Conservation (phyloP, 495 filamentous ascomycete species). For the Lentithecium fluviatile region DNA sequence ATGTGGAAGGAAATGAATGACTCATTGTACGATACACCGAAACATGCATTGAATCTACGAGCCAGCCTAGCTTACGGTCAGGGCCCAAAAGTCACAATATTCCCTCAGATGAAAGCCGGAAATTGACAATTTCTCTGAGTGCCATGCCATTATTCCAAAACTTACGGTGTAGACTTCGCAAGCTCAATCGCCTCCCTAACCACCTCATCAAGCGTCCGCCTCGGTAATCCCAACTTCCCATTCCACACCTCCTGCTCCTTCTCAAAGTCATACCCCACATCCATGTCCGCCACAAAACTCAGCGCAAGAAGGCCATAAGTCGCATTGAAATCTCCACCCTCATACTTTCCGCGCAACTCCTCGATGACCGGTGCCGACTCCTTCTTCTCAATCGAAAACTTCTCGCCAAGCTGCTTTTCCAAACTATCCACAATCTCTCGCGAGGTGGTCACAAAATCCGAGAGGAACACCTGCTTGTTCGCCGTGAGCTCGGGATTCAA, state of each 20-base stretch:
- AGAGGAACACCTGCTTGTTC: conserved; percentile 51
- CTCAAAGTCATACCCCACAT: conserved; percentile 25
- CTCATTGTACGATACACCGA: no score
- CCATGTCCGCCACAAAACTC: conserved; percentile 24
- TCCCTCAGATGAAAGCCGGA: no score
- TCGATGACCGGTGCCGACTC: background rate
- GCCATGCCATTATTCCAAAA: no score
- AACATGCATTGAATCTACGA: no score
- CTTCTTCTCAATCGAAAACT: conserved; percentile 41
- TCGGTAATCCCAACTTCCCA: conserved; percentile 26
- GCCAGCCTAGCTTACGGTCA: no score
- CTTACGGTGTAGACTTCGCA: background rate
- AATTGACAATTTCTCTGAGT: no score
- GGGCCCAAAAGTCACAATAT: no score
- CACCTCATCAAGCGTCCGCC: conserved; percentile 17
- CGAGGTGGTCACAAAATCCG: conserved; percentile 48
- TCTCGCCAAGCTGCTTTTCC: conserved; percentile 45
- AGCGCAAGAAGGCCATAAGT: conserved; percentile 15
- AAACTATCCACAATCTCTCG: conserved; percentile 47
- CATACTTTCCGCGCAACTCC: conserved; percentile 10
- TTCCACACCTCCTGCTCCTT: conserved; percentile 26
- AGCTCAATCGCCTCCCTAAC: conserved; percentile 19
- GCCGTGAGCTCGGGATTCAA: conserved; percentile 42
- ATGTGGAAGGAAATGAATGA: no score
- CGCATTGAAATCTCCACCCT: conserved; percentile 13